Conservation (phyloP, 768 basidiomycete species). For the Amanita thiersii region DNA sequence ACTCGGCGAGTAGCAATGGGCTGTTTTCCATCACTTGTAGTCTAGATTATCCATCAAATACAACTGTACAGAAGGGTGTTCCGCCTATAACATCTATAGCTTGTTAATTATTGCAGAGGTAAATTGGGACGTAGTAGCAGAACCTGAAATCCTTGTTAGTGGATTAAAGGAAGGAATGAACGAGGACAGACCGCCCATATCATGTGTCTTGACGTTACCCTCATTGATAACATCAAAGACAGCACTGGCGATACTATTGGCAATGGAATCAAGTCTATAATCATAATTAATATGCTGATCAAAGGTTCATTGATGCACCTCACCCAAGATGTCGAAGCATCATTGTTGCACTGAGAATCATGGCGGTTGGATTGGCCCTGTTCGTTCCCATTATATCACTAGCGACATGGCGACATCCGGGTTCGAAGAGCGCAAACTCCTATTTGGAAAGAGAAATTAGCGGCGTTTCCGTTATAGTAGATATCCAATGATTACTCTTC, state of each 20-base stretch:
- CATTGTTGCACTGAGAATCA: conserved; percentile 96
- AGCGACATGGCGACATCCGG: conserved; percentile 93
- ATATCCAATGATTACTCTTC: conserved; percentile 48
- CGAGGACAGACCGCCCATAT: conserved; percentile 80
- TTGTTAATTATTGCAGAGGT: conserved; percentile 87
- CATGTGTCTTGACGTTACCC: conserved; percentile 84
- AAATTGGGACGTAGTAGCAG: conserved; percentile 90
- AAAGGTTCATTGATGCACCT: conserved; percentile 21
- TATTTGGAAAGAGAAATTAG: conserved; percentile 18
- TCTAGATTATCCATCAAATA: too few relatives aligned
- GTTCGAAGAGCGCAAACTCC: conserved; percentile 98
- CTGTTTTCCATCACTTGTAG: too few relatives aligned
- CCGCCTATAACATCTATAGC: conserved; percentile 39
- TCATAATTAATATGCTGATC: too few relatives aligned
- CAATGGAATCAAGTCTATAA: conserved; percentile 79
- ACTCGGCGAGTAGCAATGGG: too few relatives aligned
- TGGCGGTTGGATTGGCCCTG: conserved; percentile 94
- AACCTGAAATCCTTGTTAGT: conserved; percentile 37
- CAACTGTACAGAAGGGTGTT: too few relatives aligned
- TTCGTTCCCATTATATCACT: conserved; percentile 96
- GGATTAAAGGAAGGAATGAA: conserved; percentile 1
- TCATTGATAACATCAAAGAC: conserved; percentile 90
- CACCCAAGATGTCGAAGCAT: conserved; percentile 95
- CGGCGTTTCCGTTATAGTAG: conserved; percentile 5
- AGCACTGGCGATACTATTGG: conserved; percentile 87